A percentile compares a stretch with the other conserved stretches of the same genome.
Evolutionary conservation across 2,329 filamentous ascomycete species (phyloP).

Genomic region (Stemphylium vesicarium): DNA sequence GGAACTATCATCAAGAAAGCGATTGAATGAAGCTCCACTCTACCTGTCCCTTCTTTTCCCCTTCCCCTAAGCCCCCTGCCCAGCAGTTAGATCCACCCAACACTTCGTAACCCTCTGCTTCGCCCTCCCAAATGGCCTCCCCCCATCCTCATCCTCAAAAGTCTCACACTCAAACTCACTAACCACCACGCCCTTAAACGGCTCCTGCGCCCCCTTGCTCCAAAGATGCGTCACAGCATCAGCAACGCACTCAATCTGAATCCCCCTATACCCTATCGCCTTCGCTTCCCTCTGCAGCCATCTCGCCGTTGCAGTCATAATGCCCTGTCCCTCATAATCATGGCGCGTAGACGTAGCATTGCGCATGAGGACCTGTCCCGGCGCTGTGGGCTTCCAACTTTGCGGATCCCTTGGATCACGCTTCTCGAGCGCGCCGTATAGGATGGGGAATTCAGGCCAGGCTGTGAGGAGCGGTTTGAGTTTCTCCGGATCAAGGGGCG

Average conservation of each 20-base stretch:
- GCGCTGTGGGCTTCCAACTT: slow-evolving; percentile 36
- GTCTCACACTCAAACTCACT: slow-evolving; percentile 32
- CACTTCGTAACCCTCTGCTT: slow-evolving; percentile 32
- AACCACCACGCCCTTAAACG: slow-evolving; percentile 31
- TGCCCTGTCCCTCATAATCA: slow-evolving; percentile 43
- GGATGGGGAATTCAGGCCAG: slow-evolving; percentile 32
- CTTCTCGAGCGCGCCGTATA: slow-evolving; percentile 30
- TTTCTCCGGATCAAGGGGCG: slow-evolving; percentile 32
- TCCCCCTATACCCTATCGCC: slow-evolving; percentile 38
- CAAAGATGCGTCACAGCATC: slow-evolving; percentile 42
- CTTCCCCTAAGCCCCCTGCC: no score
- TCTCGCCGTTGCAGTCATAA: slow-evolving; percentile 46
- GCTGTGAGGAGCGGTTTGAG: slow-evolving; percentile 28
- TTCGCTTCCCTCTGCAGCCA: slow-evolving; percentile 49
- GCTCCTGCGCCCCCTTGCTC: slow-evolving; percentile 29
- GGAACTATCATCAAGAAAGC: no score
- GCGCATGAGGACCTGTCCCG: slow-evolving; percentile 43
- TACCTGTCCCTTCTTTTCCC: no score
- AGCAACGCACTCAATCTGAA: slow-evolving; percentile 47
- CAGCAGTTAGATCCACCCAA: slow-evolving; percentile 32
- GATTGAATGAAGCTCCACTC: no score
- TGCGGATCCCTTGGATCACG: slow-evolving; percentile 31
- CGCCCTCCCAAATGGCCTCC: slow-evolving; percentile 30
- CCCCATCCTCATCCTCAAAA: slow-evolving; percentile 32
- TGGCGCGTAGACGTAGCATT: slow-evolving; percentile 47